These are phyloP conservation scores for Nakazawaea peltata DNA, from an alignment of 805 yeast genomes.

Conservation along the genomic window DNA sequence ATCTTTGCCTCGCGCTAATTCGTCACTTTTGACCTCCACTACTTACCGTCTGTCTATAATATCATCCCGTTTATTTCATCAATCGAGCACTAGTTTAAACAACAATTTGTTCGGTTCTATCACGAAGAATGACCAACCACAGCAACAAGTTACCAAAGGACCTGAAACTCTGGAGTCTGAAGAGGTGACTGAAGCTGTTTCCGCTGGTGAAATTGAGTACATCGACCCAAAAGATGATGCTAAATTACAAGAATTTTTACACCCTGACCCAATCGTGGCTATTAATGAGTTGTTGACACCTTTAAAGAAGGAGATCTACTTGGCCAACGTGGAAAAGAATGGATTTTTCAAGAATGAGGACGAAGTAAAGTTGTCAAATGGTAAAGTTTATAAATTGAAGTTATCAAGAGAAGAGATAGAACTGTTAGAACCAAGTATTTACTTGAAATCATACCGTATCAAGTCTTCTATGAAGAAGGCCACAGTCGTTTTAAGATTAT, in stretches of 20 bases:
- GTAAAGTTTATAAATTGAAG: conserved; percentile 47
- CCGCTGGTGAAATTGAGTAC: conserved; percentile 11
- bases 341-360: conserved; percentile 66
- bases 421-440: conserved; percentile 82
- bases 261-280: conserved; percentile 46
- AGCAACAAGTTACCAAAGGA: background rate
- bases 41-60: no score
- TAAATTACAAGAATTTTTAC: conserved; percentile 39
- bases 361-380: conserved; percentile 30
- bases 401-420: conserved; percentile 62
- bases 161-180: background rate
- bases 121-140: background rate
- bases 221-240: conserved; percentile 22
- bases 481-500: conserved; percentile 66
- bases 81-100: background rate
- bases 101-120: background rate
- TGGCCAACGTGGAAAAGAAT: conserved; percentile 48
- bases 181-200: background rate
- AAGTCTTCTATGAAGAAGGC: conserved; percentile 88
- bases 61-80: conserved; percentile 2
- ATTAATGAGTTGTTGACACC: conserved; percentile 57
- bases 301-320: conserved; percentile 58
- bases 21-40: no score
- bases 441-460: conserved; percentile 69
- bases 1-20: no score